phyloP scores from a whole-genome alignment of 805 yeast species.

The Priceomyces carsonii region DNA sequence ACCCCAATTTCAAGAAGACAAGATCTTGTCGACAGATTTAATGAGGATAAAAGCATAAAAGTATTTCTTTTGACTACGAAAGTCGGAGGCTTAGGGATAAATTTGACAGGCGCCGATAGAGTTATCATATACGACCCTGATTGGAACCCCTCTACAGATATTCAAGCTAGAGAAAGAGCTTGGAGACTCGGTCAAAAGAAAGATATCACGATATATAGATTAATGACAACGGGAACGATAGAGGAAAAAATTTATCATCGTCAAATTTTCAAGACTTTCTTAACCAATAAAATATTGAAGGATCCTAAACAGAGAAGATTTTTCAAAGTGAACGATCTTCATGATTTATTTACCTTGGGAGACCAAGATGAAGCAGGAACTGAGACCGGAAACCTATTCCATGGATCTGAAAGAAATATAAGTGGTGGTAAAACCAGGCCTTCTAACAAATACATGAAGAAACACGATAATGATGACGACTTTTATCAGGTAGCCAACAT shows the following conservation, averaged over 20 bases:
- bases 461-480: slow-evolving; percentile 58
- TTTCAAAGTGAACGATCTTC: slow-evolving; percentile 88
- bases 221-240: slow-evolving; percentile 93
- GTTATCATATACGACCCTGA: slow-evolving; percentile 96
- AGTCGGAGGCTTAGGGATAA: slow-evolving; percentile 95
- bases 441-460: slow-evolving; percentile 26
- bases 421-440: slow-evolving; percentile 34
- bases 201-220: slow-evolving; percentile 85
- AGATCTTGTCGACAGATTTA: slow-evolving; percentile 76
- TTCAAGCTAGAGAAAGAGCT: slow-evolving; percentile 95
- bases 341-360: slow-evolving; percentile 84
- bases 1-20: slow-evolving; percentile 82
- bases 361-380: slow-evolving; percentile 68
- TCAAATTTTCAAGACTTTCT: slow-evolving; percentile 91
- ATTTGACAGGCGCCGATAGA: slow-evolving; percentile 91
- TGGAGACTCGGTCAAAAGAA: slow-evolving; percentile 96
- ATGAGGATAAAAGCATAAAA: slow-evolving; percentile 53
- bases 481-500: slow-evolving; percentile 62
- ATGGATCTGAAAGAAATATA: slow-evolving; percentile 44
- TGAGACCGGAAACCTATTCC: slow-evolving; percentile 66
- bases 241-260: slow-evolving; percentile 97
- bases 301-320: slow-evolving; percentile 95
- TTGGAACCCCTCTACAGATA: slow-evolving; percentile 98
- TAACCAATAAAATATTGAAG: slow-evolving; percentile 89
- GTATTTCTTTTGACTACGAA: slow-evolving; percentile 87